phyloP scores from a whole-genome alignment of 2,329 filamentous ascomycete species.

The Sarocladiaceae sp. region DNA sequence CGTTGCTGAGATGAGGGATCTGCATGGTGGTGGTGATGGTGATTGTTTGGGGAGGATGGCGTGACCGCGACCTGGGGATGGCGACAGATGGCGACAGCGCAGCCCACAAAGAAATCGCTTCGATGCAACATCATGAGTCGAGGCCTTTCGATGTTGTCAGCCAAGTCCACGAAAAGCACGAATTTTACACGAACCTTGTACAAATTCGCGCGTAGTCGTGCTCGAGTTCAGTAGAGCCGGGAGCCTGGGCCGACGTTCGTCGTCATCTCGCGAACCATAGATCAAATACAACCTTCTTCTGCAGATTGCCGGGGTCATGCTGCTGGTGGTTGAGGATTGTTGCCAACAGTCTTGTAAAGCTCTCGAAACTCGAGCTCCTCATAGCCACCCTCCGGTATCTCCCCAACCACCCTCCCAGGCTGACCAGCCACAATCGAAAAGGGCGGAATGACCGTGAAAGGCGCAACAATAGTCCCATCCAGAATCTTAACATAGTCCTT shows the following conservation, averaged over 20 bases:
- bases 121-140: neutral
- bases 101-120: neutral
- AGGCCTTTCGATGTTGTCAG: no score
- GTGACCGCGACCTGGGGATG: conserved; percentile 4
- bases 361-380: conserved; percentile 62
- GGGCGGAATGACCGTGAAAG: conserved; percentile 87
- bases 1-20: neutral
- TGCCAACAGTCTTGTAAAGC: conserved; percentile 60
- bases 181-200: no score
- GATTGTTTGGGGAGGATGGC: neutral
- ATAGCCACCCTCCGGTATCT: conserved; percentile 64
- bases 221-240: no score
- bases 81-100: conserved; percentile 6
- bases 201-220: no score
- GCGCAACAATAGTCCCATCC: conserved; percentile 77
- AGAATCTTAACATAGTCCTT: conserved; percentile 91
- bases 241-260: no score
- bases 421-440: conserved; percentile 86
- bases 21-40: conserved; percentile 3
- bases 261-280: no score
- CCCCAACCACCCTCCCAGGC: conserved; percentile 75
- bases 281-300: no score
- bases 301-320: conserved; percentile 16
- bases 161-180: no score
- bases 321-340: conserved; percentile 39